Evolutionary conservation across 768 basidiomycete genomes (phyloP), one percentile per base, ranked within the genome.

Genomic region (Sporobolomyces pararoseus): DNA sequence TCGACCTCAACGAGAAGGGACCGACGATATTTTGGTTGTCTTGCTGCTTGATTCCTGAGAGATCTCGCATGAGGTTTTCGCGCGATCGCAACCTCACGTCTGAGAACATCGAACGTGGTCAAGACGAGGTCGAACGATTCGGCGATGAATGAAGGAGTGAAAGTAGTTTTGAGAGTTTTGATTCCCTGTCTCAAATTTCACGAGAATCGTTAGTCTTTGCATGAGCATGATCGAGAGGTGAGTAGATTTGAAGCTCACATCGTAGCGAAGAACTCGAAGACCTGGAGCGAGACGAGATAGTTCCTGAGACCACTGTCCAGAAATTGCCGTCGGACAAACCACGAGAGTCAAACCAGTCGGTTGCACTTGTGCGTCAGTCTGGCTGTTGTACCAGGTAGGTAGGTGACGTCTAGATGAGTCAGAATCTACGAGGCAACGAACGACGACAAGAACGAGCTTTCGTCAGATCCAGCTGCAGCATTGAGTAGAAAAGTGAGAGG

Each of bases 231-330:
- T n/a, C n/a, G n/a, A 17, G 9, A 42, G 39, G 39, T 17, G 39
- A 9, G 17, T 42, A 42, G 39, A 42, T 42, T 42, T 9, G 39
- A 47, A n/a, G 35, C 31, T 16, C n/a, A 74, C 75, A 23, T 79
- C 76, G 70, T 82, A 82, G 5, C 80, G 78, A 29, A 80, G 78
- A 25, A 81, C 77, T 21, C 78, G 72, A 1, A 82, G 57, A 0
- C 53, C 47, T 0, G 81, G 81, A 7, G 80, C 79, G 58, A 81
- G 81, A 34, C 72, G 68, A 27, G 71, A 65, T 13, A 82, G 77
- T 69, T 82, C 82, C 9, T 76, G 60, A 21, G 75, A 49, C 82
- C 82, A 82, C 65, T 82, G 81, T 17, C 69, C 76, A 32, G 81
- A 71, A 42, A 82, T 76, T 0, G 79, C 75, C 0, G 77, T 71